These are phyloP conservation scores for Camelina neglecta DNA, from an alignment of 345 rosid species.

Conservation along the genomic window DNA sequence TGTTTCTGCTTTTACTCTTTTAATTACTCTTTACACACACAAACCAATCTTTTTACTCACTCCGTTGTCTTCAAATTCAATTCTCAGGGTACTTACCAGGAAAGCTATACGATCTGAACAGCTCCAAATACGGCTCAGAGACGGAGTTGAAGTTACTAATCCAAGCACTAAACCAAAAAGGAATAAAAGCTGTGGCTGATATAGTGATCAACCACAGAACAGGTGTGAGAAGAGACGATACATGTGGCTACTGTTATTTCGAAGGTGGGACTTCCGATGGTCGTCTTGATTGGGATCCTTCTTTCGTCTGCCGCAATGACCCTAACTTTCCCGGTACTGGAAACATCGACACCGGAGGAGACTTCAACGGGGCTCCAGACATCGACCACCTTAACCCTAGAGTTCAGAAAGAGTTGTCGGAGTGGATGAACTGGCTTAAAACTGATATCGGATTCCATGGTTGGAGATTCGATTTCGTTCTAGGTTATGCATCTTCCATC, in stretches of 20 bases:
- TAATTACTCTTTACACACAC: no score
- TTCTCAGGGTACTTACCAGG: conserved; percentile 82
- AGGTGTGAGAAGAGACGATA: conserved; percentile 67
- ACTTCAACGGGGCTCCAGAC: conserved; percentile 66
- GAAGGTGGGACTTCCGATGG: conserved; percentile 86
- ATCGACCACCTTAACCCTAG: conserved; percentile 79
- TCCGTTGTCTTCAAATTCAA: neutral
- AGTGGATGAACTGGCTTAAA: conserved; percentile 94
- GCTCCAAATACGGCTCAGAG: conserved; percentile 74
- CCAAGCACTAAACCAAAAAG: conserved; percentile 53
- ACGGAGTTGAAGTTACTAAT: conserved; percentile 60
- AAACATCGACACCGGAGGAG: conserved; percentile 67
- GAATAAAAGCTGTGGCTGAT: conserved; percentile 79
- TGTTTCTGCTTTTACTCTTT: neutral
- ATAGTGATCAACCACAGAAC: conserved; percentile 89
- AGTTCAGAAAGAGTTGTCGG: conserved; percentile 70
- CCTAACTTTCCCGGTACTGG: conserved; percentile 62
- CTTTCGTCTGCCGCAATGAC: conserved; percentile 67
- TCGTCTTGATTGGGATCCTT: conserved; percentile 90
- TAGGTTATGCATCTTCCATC: conserved; percentile 66
- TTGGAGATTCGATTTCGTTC: conserved; percentile 77
- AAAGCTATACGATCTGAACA: conserved; percentile 75
- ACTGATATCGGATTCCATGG: conserved; percentile 74
- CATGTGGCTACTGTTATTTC: conserved; percentile 67
- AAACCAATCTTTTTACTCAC: conserved; percentile 1